These are phyloP conservation scores for Rhizopogon sp. DNA, from an alignment of 768 basidiomycete species.

Conservation along the genomic window DNA sequence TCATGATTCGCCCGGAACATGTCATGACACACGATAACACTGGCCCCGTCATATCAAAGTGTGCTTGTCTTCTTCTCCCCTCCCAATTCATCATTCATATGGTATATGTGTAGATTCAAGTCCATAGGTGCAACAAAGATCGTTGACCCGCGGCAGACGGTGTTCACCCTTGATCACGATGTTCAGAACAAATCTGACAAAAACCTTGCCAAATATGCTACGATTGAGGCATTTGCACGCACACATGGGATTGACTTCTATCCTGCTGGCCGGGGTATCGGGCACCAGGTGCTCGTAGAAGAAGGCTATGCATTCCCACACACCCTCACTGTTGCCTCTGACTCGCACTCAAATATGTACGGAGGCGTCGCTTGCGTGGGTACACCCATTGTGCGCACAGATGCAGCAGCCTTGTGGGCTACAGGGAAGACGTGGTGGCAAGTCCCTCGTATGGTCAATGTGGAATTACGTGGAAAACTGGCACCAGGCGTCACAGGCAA, in stretches of 20 bases:
- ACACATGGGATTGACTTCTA: slow-evolving; percentile 88
- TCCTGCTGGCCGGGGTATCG: slow-evolving; percentile 96
- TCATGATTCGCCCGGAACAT: slow-evolving; percentile 98
- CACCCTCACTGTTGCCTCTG: slow-evolving; percentile 92
- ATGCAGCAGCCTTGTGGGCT: slow-evolving; percentile 94
- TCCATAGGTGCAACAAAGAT: slow-evolving; percentile 89
- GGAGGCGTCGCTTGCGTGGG: slow-evolving; percentile 97
- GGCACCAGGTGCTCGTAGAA: slow-evolving; percentile 95
- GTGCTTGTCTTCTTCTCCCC: slow-evolving; percentile 20
- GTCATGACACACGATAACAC: slow-evolving; percentile 99
- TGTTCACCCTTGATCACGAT: slow-evolving; percentile 97
- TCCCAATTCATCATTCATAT: neutral
- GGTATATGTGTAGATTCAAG: slow-evolving; percentile 62
- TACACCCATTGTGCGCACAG: slow-evolving; percentile 94
- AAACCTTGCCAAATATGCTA: slow-evolving; percentile 88
- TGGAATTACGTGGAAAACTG: slow-evolving; percentile 80
- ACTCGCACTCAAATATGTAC: slow-evolving; percentile 99
- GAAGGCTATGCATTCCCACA: slow-evolving; percentile 98
- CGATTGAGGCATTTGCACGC: slow-evolving; percentile 88
- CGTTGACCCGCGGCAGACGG: slow-evolving; percentile 75
- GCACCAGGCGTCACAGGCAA: slow-evolving; percentile 93
- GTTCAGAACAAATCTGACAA: slow-evolving; percentile 92
- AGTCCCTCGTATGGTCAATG: slow-evolving; percentile 93
- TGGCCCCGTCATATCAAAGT: slow-evolving; percentile 97
- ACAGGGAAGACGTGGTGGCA: slow-evolving; percentile 99